phyloP scores from a whole-genome alignment of 495 filamentous ascomycete genomes.

The Xylaria nigripes region DNA sequence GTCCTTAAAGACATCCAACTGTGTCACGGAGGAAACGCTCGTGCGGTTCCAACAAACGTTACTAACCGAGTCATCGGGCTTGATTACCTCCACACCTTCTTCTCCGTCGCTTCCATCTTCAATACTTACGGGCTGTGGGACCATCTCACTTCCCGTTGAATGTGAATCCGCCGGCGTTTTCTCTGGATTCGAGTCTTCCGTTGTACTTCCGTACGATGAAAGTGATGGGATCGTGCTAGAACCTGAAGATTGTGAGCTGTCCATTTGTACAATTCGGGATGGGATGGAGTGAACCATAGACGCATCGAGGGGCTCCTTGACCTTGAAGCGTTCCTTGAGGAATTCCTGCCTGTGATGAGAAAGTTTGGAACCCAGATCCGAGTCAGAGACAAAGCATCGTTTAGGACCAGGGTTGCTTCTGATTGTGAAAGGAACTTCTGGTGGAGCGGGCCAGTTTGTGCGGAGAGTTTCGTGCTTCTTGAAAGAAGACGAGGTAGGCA shows the following conservation, averaged over 20 bases:
- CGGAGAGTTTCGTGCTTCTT: not conserved
- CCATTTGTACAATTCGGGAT: not conserved
- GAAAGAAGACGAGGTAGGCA: not conserved
- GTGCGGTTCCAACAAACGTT: not conserved
- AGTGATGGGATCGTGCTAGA: not conserved
- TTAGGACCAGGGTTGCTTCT: not conserved
- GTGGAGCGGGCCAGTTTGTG: conserved; percentile 8
- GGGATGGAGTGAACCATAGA: not conserved
- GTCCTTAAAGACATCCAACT: not conserved
- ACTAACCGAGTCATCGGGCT: conserved; percentile 8
- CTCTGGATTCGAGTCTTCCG: not conserved
- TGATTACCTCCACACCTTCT: not conserved
- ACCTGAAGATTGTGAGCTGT: not conserved
- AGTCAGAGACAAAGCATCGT: not conserved
- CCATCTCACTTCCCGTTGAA: too few species aligned
- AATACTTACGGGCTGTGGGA: not conserved
- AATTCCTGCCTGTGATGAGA: not conserved
- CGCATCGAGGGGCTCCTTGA: not conserved
- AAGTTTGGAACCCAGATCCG: conserved; percentile 1
- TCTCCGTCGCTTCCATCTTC: not conserved
- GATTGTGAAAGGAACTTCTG: not conserved
- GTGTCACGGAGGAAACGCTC: not conserved
- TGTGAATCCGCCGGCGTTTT: not conserved
- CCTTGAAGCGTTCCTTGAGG: conserved; percentile 1
- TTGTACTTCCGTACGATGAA: not conserved